Conservation (phyloP, 495 filamentous ascomycete species). For the Articulospora tetracladia region DNA sequence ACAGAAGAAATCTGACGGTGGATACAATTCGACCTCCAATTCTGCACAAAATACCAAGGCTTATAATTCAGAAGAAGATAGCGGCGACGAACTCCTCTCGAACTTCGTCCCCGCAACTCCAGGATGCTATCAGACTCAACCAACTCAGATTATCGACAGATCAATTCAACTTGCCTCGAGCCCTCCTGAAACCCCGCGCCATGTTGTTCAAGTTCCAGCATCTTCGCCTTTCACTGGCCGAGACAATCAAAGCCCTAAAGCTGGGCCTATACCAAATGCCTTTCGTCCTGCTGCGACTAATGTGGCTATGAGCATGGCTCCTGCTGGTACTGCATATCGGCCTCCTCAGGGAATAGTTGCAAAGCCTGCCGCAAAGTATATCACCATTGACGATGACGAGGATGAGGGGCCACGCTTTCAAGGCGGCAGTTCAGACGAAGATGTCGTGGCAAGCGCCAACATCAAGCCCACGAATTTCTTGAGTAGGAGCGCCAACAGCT, state of each 20-base stretch:
- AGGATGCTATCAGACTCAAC: constrained; percentile 49
- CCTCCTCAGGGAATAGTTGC: constrained; percentile 41
- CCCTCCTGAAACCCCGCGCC: constrained; percentile 28
- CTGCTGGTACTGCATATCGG: constrained; percentile 69
- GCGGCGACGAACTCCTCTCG: constrained; percentile 50
- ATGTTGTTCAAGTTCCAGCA: constrained; percentile 71
- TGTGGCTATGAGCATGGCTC: constrained; percentile 54
- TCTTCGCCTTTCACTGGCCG: constrained; percentile 65
- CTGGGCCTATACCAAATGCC: not conserved
- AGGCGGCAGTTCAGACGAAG: constrained; percentile 20
- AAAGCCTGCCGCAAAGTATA: constrained; percentile 31
- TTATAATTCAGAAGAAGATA: constrained; percentile 42
- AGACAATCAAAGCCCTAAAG: not conserved
- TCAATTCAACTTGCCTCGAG: constrained; percentile 21
- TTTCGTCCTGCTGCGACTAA: not conserved
- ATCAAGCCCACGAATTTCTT: constrained; percentile 69
- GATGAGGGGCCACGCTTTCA: constrained; percentile 55
- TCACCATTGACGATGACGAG: constrained; percentile 47
- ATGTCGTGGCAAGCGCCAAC: constrained; percentile 6
- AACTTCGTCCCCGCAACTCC: constrained; percentile 31
- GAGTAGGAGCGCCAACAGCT: constrained; percentile 12
- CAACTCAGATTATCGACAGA: constrained; percentile 61
- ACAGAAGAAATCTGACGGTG: constrained; percentile 34
- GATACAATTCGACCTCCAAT: constrained; percentile 30
- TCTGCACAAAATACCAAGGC: constrained; percentile 25